Percentiles rank a stretch among this genome's conserved stretches.
These are phyloP conservation scores for Rhodotorula mucilaginosa DNA, from an alignment of 1,284 basidiomycete species.

Conservation along the genomic window DNA sequence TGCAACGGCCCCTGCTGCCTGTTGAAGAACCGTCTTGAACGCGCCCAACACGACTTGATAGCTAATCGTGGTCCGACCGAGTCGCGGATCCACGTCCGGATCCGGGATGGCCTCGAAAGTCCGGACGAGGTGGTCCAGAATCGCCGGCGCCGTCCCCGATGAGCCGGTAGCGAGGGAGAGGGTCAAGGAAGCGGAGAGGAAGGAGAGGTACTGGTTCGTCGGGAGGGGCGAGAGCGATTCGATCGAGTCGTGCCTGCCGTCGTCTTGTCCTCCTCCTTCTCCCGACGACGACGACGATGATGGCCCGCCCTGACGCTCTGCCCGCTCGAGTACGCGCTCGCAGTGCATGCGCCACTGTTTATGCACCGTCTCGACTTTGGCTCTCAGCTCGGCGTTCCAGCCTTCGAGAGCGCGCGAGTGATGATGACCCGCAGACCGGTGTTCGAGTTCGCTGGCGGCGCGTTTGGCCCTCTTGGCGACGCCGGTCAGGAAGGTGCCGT, in stretches of 20 bases:
- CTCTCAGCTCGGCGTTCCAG: constrained; percentile 11
- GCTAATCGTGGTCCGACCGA: constrained; percentile 18
- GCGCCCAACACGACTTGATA: constrained; percentile 25
- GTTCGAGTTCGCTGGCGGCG: background rate
- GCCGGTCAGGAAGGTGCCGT: constrained; percentile 32
- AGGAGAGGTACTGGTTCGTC: constrained; percentile 34
- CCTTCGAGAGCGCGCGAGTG: background rate
- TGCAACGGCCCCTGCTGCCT: background rate
- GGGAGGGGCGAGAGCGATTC: constrained; percentile 23
- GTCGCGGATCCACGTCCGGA: background rate
- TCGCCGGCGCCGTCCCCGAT: background rate
- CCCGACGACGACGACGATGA: background rate
- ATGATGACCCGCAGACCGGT: background rate
- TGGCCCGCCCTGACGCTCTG: background rate
- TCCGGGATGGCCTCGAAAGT: constrained; percentile 27
- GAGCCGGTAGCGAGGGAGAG: background rate
- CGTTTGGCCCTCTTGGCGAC: constrained; percentile 19
- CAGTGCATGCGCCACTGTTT: constrained; percentile 34
- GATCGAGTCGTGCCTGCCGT: constrained; percentile 8
- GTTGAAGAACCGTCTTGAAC: constrained; percentile 7
- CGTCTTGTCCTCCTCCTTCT: background rate
- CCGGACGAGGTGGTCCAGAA: constrained; percentile 13
- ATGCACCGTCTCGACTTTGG: constrained; percentile 32
- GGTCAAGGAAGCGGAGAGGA: constrained; percentile 23
- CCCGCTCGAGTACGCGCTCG: constrained; percentile 2